Percentiles rank a stretch among this genome's conserved stretches.
Conservation (phyloP, 441 rosid species). For the Arabidopsis hybrid region DNA sequence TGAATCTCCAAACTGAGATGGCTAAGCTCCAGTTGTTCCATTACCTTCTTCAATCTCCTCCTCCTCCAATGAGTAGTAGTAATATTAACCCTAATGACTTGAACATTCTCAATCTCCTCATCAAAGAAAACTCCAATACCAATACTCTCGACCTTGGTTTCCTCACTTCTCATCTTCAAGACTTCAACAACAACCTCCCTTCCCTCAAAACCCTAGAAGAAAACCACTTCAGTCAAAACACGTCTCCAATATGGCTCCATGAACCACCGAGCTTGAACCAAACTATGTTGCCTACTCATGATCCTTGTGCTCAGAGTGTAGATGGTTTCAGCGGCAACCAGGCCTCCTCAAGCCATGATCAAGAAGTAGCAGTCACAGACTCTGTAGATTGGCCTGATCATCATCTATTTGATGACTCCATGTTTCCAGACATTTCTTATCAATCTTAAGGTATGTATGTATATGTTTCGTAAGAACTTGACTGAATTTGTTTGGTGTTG, state of each 20-base stretch:
- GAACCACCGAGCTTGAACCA: conserved; percentile 49
- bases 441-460: conserved; percentile 41
- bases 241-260: conserved; percentile 56
- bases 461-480: conserved; percentile 21
- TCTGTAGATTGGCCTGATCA: conserved; percentile 58
- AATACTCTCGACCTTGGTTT: conserved; percentile 18
- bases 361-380: conserved; percentile 44
- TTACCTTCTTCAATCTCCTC: conserved; percentile 60
- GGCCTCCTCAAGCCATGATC: conserved; percentile 54
- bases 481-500: conserved; percentile 13
- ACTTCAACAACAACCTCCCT: conserved; percentile 57
- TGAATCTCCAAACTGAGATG: conserved; percentile 58
- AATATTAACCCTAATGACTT: conserved; percentile 45
- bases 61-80: conserved; percentile 38
- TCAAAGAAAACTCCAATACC: conserved; percentile 44
- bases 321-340: conserved; percentile 40
- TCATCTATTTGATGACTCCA: conserved; percentile 62
- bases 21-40: conserved; percentile 62
- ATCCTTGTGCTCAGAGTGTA: conserved; percentile 30
- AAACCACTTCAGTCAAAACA: conserved; percentile 46
- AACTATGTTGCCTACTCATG: conserved; percentile 48
- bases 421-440: conserved; percentile 58
- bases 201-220: conserved; percentile 55
- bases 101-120: conserved; percentile 47
- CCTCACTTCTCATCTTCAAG: conserved; percentile 50